Conservation (phyloP, 306 rosid species). For the Begonia peltatifolia region DNA sequence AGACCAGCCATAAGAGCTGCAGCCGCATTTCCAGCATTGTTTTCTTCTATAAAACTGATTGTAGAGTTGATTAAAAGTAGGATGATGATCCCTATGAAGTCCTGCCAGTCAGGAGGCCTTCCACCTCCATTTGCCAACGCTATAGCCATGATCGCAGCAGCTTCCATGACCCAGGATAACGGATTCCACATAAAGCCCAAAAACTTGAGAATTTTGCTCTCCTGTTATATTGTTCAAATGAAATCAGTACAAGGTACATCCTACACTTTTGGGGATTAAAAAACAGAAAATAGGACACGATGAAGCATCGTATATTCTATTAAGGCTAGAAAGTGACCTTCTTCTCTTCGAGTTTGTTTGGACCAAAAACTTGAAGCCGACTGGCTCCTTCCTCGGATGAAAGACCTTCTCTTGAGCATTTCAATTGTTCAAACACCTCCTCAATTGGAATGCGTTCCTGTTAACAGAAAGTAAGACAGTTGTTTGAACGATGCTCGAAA, state of each 20-base stretch:
- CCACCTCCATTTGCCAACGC: constrained; percentile 83
- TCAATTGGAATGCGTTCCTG: constrained; percentile 84
- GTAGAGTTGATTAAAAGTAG: constrained; percentile 77
- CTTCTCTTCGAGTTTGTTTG: constrained; percentile 96
- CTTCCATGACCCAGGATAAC: constrained; percentile 99
- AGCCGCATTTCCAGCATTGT: constrained; percentile 98
- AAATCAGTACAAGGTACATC: constrained; percentile 1
- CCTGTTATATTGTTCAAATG: constrained; percentile 29
- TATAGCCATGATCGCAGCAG: constrained; percentile 98
- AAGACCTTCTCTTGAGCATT: constrained; percentile 73
- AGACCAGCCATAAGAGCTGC: constrained; percentile 99
- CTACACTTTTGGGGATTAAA: background rate
- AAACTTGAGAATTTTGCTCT: constrained; percentile 79
- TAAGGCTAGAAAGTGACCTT: constrained; percentile 23
- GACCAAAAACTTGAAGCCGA: constrained; percentile 89
- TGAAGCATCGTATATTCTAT: background rate
- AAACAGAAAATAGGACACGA: too few species aligned
- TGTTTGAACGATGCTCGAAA: too few species aligned
- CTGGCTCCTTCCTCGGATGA: constrained; percentile 68
- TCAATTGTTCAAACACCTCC: constrained; percentile 87
- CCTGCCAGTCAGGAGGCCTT: constrained; percentile 96
- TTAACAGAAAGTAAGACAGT: background rate
- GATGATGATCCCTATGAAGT: constrained; percentile 70
- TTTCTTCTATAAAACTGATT: constrained; percentile 89
- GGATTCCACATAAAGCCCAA: constrained; percentile 99